These are phyloP conservation scores for Cladosporium halotolerans DNA, from an alignment of 2,329 filamentous ascomycete species.

Conservation along the genomic window DNA sequence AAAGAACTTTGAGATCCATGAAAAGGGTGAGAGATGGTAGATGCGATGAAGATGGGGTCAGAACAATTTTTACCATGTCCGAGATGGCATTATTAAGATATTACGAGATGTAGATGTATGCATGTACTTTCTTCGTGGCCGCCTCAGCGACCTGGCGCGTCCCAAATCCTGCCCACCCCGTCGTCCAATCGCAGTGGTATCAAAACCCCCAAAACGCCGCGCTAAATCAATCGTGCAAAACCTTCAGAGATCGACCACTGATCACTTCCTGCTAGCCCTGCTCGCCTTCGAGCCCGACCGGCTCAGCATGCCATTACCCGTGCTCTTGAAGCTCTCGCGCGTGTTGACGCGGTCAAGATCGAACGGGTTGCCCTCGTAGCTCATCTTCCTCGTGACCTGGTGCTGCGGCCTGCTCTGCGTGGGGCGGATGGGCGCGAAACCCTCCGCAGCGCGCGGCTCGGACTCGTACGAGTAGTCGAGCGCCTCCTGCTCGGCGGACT, in stretches of 20 bases:
- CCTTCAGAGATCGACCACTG: background rate
- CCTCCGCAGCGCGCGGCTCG: constrained; percentile 12
- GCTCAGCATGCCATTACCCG: constrained; percentile 4
- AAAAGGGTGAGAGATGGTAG: too few relatives aligned
- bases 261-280: constrained; percentile 2
- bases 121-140: too few relatives aligned
- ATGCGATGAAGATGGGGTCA: too few relatives aligned
- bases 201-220: background rate
- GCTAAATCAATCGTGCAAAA: background rate
- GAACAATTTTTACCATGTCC: too few relatives aligned
- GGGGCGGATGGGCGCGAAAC: constrained; percentile 20
- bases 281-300: constrained; percentile 11
- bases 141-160: too few relatives aligned
- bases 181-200: too few relatives aligned
- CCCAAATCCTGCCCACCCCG: too few relatives aligned
- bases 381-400: constrained; percentile 22
- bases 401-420: constrained; percentile 16
- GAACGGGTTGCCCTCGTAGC: constrained; percentile 40
- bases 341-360: constrained; percentile 46
- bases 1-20: too few relatives aligned
- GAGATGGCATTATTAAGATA: too few relatives aligned
- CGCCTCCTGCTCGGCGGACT: constrained; percentile 24
- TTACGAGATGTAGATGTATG: too few relatives aligned
- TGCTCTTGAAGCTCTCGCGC: constrained; percentile 36
- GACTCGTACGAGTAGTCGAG: constrained; percentile 24